Percentiles rank a stretch among this genome's conserved stretches.
Conservation (phyloP, 2,329 filamentous ascomycete species). For the Clonostachys rhizophaga region DNA sequence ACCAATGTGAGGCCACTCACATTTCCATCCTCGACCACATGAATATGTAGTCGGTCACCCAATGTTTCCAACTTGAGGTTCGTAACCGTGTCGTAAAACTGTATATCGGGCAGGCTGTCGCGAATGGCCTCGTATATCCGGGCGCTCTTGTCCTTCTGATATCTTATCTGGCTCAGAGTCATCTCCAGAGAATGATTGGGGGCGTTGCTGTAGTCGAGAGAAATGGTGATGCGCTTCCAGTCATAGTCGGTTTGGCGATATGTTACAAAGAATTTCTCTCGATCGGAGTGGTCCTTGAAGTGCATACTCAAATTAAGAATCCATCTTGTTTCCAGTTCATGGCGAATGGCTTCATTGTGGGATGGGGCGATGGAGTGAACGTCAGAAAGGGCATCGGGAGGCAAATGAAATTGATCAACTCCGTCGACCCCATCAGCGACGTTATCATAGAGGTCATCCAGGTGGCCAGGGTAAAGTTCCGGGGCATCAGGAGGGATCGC, state of each 20-base stretch:
- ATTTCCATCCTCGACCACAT: constrained; percentile 95
- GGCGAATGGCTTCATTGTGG: constrained; percentile 52
- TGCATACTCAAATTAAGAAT: constrained; percentile 98
- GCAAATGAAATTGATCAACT: too few species aligned
- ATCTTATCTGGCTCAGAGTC: constrained; percentile 72
- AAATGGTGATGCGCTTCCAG: constrained; percentile 89
- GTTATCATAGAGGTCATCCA: too few species aligned
- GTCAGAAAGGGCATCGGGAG: neutral
- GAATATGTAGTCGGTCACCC: constrained; percentile 84
- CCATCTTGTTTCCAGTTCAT: constrained; percentile 85
- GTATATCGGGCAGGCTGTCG: constrained; percentile 86
- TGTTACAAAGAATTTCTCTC: constrained; percentile 98
- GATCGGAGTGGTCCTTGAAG: constrained; percentile 85
- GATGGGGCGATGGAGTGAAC: neutral
- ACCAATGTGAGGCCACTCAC: constrained; percentile 30
- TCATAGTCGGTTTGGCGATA: constrained; percentile 75
- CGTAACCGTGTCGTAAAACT: constrained; percentile 94
- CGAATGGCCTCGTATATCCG: constrained; percentile 94
- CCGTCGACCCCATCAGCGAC: too few species aligned
- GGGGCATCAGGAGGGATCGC: too few species aligned
- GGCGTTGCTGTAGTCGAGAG: constrained; percentile 83
- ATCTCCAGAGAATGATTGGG: constrained; percentile 78
- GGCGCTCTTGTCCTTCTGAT: constrained; percentile 86
- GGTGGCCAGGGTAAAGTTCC: too few species aligned
- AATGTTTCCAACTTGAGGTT: constrained; percentile 91